phyloP scores from a whole-genome alignment of 345 rosid genomes.

The Boechera stricta region DNA sequence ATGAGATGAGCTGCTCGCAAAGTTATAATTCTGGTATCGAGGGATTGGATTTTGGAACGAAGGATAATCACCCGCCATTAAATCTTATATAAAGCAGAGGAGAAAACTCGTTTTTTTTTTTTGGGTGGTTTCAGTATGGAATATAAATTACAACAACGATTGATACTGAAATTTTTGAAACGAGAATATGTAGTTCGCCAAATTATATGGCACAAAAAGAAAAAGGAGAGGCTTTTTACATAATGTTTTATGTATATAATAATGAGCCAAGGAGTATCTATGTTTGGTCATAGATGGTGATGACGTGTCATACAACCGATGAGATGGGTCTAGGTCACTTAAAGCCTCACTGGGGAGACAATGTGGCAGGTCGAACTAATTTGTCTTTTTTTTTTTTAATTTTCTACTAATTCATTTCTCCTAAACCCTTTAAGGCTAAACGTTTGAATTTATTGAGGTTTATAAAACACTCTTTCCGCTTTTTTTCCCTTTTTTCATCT shows the following conservation, averaged over 20 bases:
- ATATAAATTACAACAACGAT: not conserved
- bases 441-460: not conserved
- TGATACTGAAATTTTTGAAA: not conserved
- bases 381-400: not conserved
- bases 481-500: too few relatives aligned
- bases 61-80: conserved; percentile 32
- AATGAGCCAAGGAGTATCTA: conserved; percentile 20
- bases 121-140: not conserved
- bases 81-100: conserved; percentile 7
- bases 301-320: conserved; percentile 41
- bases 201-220: conserved; percentile 4
- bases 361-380: conserved; percentile 46
- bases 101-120: not conserved
- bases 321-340: conserved; percentile 32
- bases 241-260: conserved; percentile 13
- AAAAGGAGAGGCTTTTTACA: conserved; percentile 2
- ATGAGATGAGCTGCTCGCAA: conserved; percentile 40
- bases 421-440: not conserved
- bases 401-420: not conserved
- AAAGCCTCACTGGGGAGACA: conserved; percentile 31
- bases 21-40: conserved; percentile 37
- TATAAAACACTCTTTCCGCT: too few relatives aligned
- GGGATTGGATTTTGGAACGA: conserved; percentile 34
- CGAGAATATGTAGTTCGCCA: conserved; percentile 2
- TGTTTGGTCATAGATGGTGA: conserved; percentile 35